Evolutionary conservation across 106 monocot species (phyloP).

Genomic region (Gastrodia elata): DNA sequence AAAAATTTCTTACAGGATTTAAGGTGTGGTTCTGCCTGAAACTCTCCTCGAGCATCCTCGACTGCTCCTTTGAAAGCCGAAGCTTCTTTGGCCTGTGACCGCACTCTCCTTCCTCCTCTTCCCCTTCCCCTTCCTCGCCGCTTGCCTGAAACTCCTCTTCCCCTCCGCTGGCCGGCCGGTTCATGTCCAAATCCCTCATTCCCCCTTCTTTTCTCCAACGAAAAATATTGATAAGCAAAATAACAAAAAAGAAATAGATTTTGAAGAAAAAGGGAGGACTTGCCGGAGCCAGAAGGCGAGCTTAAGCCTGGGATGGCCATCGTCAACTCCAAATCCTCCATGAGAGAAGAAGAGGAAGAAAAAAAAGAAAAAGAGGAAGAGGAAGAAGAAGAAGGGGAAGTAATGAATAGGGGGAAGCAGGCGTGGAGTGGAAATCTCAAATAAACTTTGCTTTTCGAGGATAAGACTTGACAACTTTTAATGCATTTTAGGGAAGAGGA

Average conservation of each 20-base stretch:
- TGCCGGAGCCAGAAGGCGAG: slow-evolving; percentile 31
- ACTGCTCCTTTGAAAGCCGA: slow-evolving; percentile 84
- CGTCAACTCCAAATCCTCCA: slow-evolving; percentile 41
- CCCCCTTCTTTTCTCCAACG: slow-evolving; percentile 20
- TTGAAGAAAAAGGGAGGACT: background rate
- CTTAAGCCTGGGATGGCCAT: slow-evolving; percentile 49
- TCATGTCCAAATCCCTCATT: slow-evolving; percentile 72
- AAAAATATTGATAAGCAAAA: background rate
- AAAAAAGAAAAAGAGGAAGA: background rate
- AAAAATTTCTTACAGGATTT: slow-evolving; percentile 43
- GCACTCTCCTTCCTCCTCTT: slow-evolving; percentile 1
- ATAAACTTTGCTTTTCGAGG: background rate
- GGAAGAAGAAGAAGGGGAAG: background rate
- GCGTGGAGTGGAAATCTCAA: no score
- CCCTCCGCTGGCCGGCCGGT: slow-evolving; percentile 41
- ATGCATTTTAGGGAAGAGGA: background rate
- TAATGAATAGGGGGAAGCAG: no score
- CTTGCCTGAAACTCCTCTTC: slow-evolving; percentile 42
- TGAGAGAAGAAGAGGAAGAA: background rate
- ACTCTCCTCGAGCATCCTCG: slow-evolving; percentile 74
- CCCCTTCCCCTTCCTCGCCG: slow-evolving; percentile 35
- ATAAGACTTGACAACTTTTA: background rate
- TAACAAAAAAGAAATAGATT: background rate
- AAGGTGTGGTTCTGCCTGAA: slow-evolving; percentile 80
- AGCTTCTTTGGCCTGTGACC: slow-evolving; percentile 62